Percentiles rank a stretch among this genome's conserved stretches.
These are phyloP conservation scores for Xylariaceae sp. DNA, from an alignment of 2,329 filamentous ascomycete species.

Conservation along the genomic window DNA sequence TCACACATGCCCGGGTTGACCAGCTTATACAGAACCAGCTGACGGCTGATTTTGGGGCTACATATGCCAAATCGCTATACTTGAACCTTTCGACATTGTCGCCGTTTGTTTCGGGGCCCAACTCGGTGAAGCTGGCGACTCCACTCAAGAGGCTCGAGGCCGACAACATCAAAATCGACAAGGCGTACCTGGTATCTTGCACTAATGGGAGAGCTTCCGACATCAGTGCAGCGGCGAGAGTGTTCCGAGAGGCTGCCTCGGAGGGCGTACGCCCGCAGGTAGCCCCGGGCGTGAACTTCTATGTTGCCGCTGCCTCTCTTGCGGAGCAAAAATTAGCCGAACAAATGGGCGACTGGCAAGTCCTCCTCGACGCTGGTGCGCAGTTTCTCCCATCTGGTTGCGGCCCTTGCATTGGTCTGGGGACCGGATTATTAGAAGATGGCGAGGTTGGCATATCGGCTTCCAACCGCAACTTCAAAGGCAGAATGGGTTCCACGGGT, in stretches of 20 bases:
- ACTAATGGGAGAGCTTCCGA: slow-evolving; percentile 82
- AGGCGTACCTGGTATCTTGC: slow-evolving; percentile 83
- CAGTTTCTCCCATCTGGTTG: slow-evolving; percentile 64
- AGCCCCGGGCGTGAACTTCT: slow-evolving; percentile 70
- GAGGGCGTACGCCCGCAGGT: slow-evolving; percentile 61
- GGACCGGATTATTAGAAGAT: slow-evolving; percentile 65
- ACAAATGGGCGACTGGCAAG: slow-evolving; percentile 77
- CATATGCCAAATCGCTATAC: slow-evolving; percentile 77
- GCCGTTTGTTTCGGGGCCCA: slow-evolving; percentile 79
- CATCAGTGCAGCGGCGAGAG: slow-evolving; percentile 70
- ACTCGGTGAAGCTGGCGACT: slow-evolving; percentile 81
- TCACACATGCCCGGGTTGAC: slow-evolving; percentile 68
- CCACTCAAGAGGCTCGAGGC: slow-evolving; percentile 66
- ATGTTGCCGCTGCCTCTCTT: slow-evolving; percentile 79
- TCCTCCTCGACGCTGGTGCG: slow-evolving; percentile 73
- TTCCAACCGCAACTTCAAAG: slow-evolving; percentile 85
- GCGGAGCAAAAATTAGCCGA: slow-evolving; percentile 72
- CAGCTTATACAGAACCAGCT: slow-evolving; percentile 61
- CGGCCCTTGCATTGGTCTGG: slow-evolving; percentile 80
- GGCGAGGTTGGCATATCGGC: slow-evolving; percentile 84
- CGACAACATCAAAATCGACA: slow-evolving; percentile 70
- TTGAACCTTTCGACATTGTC: slow-evolving; percentile 76
- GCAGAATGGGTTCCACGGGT: slow-evolving; percentile 70
- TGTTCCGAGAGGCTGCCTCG: slow-evolving; percentile 73
- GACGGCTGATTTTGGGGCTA: slow-evolving; percentile 65